A percentile compares a stretch with the other conserved stretches of the same genome.
Conservation (phyloP, 306 rosid genomes). For the Glycine tomentella region DNA sequence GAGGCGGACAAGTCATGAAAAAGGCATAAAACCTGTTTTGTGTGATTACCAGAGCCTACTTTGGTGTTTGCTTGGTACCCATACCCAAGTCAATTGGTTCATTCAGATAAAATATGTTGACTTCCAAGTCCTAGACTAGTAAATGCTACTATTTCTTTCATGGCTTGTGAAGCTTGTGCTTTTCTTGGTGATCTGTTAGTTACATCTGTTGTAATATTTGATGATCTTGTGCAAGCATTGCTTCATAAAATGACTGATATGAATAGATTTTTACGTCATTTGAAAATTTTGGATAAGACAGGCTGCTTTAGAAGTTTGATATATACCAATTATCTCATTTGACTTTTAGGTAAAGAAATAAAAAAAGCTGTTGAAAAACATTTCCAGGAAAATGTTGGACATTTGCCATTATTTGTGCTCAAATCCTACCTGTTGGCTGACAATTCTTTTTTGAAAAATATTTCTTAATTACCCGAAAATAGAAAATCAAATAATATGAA, state of each 20-base stretch:
- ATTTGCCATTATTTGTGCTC: not conserved
- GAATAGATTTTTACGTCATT: conserved; percentile 12
- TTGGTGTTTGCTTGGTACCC: conserved; percentile 21
- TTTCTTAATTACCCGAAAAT: not conserved
- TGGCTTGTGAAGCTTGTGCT: no score
- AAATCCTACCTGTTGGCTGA: not conserved
- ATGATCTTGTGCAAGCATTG: conserved; percentile 33
- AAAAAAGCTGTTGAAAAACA: not conserved
- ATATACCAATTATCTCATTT: not conserved
- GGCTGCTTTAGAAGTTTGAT: not conserved
- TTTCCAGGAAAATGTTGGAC: not conserved
- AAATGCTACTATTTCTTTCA: conserved; percentile 30
- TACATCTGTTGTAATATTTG: no score
- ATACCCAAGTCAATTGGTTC: conserved; percentile 47
- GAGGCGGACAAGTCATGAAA: conserved; percentile 37
- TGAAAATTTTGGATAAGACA: not conserved
- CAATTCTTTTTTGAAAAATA: not conserved
- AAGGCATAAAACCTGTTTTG: conserved; percentile 40
- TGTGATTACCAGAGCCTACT: conserved; percentile 34
- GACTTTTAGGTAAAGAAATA: not conserved
- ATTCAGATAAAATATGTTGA: conserved; percentile 44
- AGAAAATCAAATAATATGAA: not conserved
- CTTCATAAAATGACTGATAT: conserved; percentile 6
- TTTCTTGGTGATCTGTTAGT: no score
- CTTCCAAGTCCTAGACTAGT: conserved; percentile 39